phyloP scores from a whole-genome alignment of 2,329 filamentous ascomycete genomes.

The Phialophora tarda region DNA sequence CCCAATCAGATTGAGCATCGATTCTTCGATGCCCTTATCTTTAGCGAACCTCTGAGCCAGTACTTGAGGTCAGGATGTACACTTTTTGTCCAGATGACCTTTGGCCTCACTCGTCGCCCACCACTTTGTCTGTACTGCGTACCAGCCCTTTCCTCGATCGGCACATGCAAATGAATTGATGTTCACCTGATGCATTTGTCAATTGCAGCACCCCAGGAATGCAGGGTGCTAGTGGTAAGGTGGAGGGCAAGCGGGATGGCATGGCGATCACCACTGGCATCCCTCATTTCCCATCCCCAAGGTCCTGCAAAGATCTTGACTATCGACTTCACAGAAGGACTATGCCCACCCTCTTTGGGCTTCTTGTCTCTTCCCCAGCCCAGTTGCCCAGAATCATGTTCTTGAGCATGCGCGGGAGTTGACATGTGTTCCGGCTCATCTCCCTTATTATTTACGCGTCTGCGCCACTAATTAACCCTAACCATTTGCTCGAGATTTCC shows the following conservation, averaged over 20 bases:
- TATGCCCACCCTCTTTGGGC: background rate
- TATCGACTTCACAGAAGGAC: constrained; percentile 1
- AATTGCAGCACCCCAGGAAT: constrained; percentile 9
- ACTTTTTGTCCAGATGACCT: constrained; percentile 15
- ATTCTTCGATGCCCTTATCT: background rate
- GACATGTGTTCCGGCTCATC: background rate
- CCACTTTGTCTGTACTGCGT: constrained; percentile 5
- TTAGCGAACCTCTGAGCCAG: background rate
- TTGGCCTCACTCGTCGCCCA: constrained; percentile 6
- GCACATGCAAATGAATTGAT: constrained; percentile 20
- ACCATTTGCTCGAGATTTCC: background rate
- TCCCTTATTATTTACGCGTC: constrained; percentile 16
- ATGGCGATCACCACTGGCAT: background rate
- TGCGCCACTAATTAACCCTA: background rate
- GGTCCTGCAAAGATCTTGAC: background rate
- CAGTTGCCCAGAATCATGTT: background rate
- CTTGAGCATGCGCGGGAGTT: background rate
- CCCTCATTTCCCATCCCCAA: background rate
- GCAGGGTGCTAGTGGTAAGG: constrained; percentile 15
- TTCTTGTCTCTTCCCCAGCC: background rate
- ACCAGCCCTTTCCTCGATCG: constrained; percentile 18
- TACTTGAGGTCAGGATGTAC: constrained; percentile 12
- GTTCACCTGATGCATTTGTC: constrained; percentile 10
- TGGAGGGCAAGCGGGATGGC: constrained; percentile 4
- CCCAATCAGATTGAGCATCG: constrained; percentile 3